Percentiles rank a stretch among this genome's conserved stretches.
Evolutionary conservation across 257 asterid genomes (phyloP).

Genomic region (Voacanga thouarsii): DNA sequence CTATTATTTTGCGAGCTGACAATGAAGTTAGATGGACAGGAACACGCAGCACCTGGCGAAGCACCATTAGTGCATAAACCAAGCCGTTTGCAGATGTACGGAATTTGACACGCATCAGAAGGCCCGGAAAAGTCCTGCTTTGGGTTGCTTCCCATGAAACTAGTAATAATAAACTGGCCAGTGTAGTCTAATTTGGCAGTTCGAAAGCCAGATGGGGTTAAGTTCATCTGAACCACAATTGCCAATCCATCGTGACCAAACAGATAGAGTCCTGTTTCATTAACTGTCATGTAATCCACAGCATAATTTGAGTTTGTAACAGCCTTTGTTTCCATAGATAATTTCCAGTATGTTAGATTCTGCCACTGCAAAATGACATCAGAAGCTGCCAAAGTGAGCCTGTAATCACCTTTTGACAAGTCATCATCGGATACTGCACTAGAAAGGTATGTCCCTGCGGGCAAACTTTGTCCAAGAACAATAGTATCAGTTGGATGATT

Average conservation of each 20-base stretch:
- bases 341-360: conserved; percentile 45
- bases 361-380: conserved; percentile 52
- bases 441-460: conserved; percentile 24
- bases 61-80: conserved; percentile 48
- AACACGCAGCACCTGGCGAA: conserved; percentile 39
- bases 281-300: conserved; percentile 34
- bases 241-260: conserved; percentile 42
- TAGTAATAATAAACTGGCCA: conserved; percentile 51
- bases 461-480: conserved; percentile 53
- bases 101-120: conserved; percentile 42
- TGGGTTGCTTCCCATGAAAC: conserved; percentile 30
- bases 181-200: conserved; percentile 43
- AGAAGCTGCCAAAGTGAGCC: conserved; percentile 35
- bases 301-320: conserved; percentile 24
- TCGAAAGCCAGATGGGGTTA: conserved; percentile 41
- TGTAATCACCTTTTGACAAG: conserved; percentile 43
- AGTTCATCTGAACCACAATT: conserved; percentile 35
- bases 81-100: conserved; percentile 44
- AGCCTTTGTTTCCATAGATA: conserved; percentile 52
- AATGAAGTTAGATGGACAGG: conserved; percentile 50
- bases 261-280: conserved; percentile 57
- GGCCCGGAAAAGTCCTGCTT: conserved; percentile 45
- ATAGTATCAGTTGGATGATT: conserved; percentile 56
- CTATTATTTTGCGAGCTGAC: conserved; percentile 24
- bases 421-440: conserved; percentile 40